Percentiles rank a stretch among this genome's conserved stretches.
Conservation (phyloP, 164 flowering plant genomes). For the Taxillus chinensis region DNA sequence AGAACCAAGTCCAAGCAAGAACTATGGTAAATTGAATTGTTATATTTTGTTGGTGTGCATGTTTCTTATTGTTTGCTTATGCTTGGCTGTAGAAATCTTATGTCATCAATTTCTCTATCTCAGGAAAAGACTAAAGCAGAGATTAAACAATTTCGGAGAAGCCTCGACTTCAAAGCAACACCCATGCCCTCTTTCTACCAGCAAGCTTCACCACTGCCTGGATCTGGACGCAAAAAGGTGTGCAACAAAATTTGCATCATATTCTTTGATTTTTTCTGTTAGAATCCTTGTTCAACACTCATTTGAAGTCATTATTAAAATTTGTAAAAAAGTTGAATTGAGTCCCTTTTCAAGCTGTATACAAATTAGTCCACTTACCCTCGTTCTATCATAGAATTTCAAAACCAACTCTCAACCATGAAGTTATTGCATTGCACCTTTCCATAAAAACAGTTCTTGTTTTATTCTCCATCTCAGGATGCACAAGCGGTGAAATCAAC, state of each 20-base stretch:
- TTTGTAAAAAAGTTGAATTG: too few species aligned
- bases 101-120: not conserved
- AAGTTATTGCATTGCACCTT: too few species aligned
- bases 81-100: too few species aligned
- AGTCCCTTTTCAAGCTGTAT: too few species aligned
- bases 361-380: too few species aligned
- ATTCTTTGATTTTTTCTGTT: not conserved
- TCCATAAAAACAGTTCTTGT: not conserved
- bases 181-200: conserved; percentile 78
- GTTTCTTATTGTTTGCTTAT: too few species aligned
- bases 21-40: conserved; percentile 31
- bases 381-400: too few species aligned
- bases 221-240: conserved; percentile 42
- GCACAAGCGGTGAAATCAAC: conserved; percentile 8
- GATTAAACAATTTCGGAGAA: conserved; percentile 51
- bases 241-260: not conserved
- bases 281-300: too few species aligned
- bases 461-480: conserved; percentile 13
- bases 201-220: conserved; percentile 19
- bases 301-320: too few species aligned
- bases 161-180: conserved; percentile 68
- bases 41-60: too few species aligned
- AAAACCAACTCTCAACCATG: too few species aligned
- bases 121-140: conserved; percentile 65
- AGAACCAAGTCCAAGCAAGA: conserved; percentile 49